Base-by-base conservation (phyloP, 2,329 filamentous ascomycete genomes). In the Trichoderma harzianum region DNA sequence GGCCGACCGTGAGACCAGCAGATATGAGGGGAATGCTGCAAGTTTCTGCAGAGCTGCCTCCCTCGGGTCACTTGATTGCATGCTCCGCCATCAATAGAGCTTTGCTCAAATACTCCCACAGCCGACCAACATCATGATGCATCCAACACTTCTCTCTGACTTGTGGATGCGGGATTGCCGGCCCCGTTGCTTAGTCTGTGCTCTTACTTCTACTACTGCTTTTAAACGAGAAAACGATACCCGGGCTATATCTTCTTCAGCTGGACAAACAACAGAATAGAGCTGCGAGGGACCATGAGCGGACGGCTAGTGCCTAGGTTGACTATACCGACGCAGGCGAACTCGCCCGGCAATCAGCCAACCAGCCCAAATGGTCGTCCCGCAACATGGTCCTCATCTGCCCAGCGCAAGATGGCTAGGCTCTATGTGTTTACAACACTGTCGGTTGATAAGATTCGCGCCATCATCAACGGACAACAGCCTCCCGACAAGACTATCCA, bases 401-500 rank as follows among this genome's bases (percentile, higher is more conserved):
- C 85, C 6, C 84, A 85, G 74, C 84, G 88, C 55, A 87, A 86
- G 77, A 80, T 90, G 71, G 82, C 85, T 8, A 83, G 87, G 8
- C 83, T 90, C 8, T 90, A 90, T 74, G 79, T 89, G 70, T 89
- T 87, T 75, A 89, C 87, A 0, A 86, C 82, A 0, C 80, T 89
- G 6, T 83, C 84, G 1, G 80, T 89, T 16, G 79, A 84, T 3
- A 84, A 85, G 78, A 89, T 89, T 26, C 78, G 84, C 61, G 79
- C 82, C 11, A 81, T 86, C 16, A 82, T 90, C 71, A 83, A 85
- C 73, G 82, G 77, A 24, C 47, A 53, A 70, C 79, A 69, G 72
- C 82, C 73, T 16, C 79, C 81, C 3, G 83, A 84, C 26, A 81
- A 85, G 43, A 82, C 83, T 36, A 86, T 84, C 58, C 83, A 84